phyloP scores from a whole-genome alignment of 306 rosid species.

The Begonia peltatifolia region DNA sequence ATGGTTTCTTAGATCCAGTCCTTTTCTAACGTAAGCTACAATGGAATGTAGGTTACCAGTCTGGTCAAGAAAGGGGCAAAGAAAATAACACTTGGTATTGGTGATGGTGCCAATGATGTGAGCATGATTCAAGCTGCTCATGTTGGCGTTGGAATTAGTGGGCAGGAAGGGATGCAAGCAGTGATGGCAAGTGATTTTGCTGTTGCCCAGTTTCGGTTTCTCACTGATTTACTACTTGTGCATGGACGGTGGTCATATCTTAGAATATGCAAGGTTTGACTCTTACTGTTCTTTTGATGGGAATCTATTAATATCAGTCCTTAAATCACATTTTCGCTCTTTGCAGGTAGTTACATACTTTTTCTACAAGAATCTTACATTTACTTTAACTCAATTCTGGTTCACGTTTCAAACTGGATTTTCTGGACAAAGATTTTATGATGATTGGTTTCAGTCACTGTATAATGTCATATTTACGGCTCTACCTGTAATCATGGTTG shows the following conservation, averaged over 20 bases:
- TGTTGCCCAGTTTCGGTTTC: constrained; percentile 94
- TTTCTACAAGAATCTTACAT: constrained; percentile 95
- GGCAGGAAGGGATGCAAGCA: constrained; percentile 98
- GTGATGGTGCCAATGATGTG: constrained; percentile 99
- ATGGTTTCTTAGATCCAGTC: too few relatives aligned
- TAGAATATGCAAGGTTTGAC: constrained; percentile 85
- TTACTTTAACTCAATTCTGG: constrained; percentile 96
- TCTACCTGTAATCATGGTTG: constrained; percentile 82
- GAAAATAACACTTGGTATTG: constrained; percentile 83
- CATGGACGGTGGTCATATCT: constrained; percentile 99
- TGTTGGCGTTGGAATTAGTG: constrained; percentile 95
- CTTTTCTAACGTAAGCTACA: too few relatives aligned
- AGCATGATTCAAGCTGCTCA: constrained; percentile 99
- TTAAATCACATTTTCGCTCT: constrained; percentile 8
- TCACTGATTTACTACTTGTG: constrained; percentile 86
- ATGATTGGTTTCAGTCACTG: constrained; percentile 89
- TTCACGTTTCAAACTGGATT: constrained; percentile 95
- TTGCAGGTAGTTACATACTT: constrained; percentile 87
- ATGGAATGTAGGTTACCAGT: constrained; percentile 59
- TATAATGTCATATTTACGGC: constrained; percentile 94
- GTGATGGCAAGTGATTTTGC: constrained; percentile 99
- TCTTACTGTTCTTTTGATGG: constrained; percentile 5
- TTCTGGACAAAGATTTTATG: constrained; percentile 97
- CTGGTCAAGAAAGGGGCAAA: constrained; percentile 84
- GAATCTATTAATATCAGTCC: constrained; percentile 5